Percentiles rank a stretch among this genome's conserved stretches.
These are phyloP conservation scores for Pseudomonodictys pantanalensis DNA, from an alignment of 495 filamentous ascomycete species.

Conservation along the genomic window DNA sequence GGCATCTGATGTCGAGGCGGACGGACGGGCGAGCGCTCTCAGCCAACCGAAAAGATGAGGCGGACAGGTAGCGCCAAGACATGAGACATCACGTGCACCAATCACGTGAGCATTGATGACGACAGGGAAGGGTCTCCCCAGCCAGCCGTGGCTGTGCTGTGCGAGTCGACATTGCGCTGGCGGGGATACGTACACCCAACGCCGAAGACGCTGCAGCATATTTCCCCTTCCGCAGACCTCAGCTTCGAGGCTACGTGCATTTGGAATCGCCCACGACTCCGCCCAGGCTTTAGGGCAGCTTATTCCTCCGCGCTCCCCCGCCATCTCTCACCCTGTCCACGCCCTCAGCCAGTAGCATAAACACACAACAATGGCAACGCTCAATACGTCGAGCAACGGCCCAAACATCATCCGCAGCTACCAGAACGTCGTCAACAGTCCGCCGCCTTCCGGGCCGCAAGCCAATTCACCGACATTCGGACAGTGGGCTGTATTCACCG, in stretches of 20 bases:
- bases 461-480: slow-evolving; percentile 68
- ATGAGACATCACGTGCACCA: neutral
- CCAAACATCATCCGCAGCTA: slow-evolving; percentile 92
- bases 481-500: slow-evolving; percentile 89
- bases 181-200: slow-evolving; percentile 2
- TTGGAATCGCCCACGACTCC: too few relatives aligned
- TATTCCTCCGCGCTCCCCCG: neutral
- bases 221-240: neutral
- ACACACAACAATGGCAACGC: slow-evolving; percentile 67
- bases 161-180: neutral
- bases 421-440: slow-evolving; percentile 75
- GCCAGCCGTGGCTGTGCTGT: slow-evolving; percentile 10
- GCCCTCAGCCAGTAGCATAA: neutral
- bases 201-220: neutral
- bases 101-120: neutral
- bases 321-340: neutral
- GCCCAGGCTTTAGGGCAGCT: neutral
- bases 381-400: slow-evolving; percentile 88
- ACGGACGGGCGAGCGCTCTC: neutral
- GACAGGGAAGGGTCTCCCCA: slow-evolving; percentile 1
- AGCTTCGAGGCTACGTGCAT: too few relatives aligned
- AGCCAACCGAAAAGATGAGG: slow-evolving; percentile 20
- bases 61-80: neutral
- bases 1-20: neutral
- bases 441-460: slow-evolving; percentile 60